These are phyloP conservation scores for Ceratobasidium sp. DNA, from an alignment of 1,284 basidiomycete genomes.

Conservation along the genomic window DNA sequence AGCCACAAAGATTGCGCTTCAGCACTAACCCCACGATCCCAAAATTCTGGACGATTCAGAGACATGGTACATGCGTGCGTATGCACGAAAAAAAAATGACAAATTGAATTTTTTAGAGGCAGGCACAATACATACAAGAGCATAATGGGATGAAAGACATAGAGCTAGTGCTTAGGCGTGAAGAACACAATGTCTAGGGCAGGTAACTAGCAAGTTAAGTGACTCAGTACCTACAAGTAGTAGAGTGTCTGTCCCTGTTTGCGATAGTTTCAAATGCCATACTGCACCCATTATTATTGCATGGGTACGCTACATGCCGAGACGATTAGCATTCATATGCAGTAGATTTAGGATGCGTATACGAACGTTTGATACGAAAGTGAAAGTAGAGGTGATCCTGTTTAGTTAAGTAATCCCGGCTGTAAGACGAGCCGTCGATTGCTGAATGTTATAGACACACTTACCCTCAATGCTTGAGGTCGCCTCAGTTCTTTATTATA, in stretches of 20 bases:
- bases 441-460: neutral
- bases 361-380: slow-evolving; percentile 18
- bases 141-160: too few relatives aligned
- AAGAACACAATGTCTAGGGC: too few relatives aligned
- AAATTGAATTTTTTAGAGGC: too few relatives aligned
- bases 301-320: neutral
- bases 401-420: neutral
- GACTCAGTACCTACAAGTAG: neutral
- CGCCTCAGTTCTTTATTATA: neutral
- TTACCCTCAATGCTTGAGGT: slow-evolving; percentile 23
- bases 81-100: too few relatives aligned
- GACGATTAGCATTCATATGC: too few relatives aligned
- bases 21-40: too few relatives aligned
- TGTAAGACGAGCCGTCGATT: neutral
- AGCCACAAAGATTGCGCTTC: too few relatives aligned
- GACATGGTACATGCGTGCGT: too few relatives aligned
- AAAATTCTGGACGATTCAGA: too few relatives aligned
- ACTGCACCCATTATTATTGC: neutral
- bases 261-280: slow-evolving; percentile 1
- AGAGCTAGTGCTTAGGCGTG: too few relatives aligned
- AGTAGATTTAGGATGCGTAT: neutral
- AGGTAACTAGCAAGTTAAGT: too few relatives aligned
- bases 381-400: slow-evolving; percentile 33
- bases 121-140: too few relatives aligned
- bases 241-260: neutral